Conservation (phyloP, 768 basidiomycete species). For the Daedalea quercina region DNA sequence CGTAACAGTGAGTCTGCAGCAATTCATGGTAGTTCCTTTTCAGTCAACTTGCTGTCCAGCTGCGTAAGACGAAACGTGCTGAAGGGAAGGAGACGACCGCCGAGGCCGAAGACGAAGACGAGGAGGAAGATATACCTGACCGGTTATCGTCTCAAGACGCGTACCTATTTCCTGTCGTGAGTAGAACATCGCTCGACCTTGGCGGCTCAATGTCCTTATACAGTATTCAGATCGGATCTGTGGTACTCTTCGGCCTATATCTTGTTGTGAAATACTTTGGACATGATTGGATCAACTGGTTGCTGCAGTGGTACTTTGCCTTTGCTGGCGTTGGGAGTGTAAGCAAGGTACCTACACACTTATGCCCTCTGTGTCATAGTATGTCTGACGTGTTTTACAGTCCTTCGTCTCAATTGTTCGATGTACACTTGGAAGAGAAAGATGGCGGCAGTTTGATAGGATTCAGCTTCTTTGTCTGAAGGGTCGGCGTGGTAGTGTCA, state of each 20-base stretch:
- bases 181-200: conserved; percentile 19
- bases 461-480: conserved; percentile 38
- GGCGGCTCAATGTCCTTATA: neutral
- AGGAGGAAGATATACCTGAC: conserved; percentile 54
- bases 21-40: no score
- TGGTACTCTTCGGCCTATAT: conserved; percentile 62
- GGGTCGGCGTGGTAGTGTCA: conserved; percentile 36
- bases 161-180: conserved; percentile 70
- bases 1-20: conserved; percentile 54
- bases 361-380: neutral
- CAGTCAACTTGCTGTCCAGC: conserved; percentile 4
- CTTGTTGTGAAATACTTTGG: conserved; percentile 68
- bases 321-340: conserved; percentile 58
- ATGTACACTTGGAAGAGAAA: conserved; percentile 39
- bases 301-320: conserved; percentile 73
- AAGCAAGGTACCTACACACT: conserved; percentile 46
- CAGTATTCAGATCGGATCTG: conserved; percentile 54
- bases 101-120: conserved; percentile 41
- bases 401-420: conserved; percentile 42
- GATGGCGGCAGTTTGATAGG: conserved; percentile 54
- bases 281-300: conserved; percentile 75
- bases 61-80: conserved; percentile 9
- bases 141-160: conserved; percentile 63
- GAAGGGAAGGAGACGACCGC: conserved; percentile 15
- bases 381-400: neutral